These are phyloP conservation scores for Exobasidium rhododendri DNA, from an alignment of 1,284 basidiomycete genomes.

Conservation along the genomic window DNA sequence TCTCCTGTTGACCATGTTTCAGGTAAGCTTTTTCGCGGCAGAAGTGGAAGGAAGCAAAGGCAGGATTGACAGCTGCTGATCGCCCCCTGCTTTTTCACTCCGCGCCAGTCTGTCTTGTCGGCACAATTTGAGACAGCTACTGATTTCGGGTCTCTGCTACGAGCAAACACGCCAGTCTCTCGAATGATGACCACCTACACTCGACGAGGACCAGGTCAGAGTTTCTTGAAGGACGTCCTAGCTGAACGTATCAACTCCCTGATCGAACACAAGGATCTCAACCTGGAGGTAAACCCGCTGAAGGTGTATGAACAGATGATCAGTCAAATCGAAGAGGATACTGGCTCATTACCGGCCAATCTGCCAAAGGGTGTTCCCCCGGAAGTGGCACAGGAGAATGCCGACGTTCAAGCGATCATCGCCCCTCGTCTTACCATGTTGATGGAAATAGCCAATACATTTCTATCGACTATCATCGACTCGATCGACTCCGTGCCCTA, in stretches of 20 bases:
- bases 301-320: conserved; percentile 99
- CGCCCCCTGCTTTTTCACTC: background rate
- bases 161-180: conserved; percentile 96
- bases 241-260: conserved; percentile 96
- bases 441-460: conserved; percentile 97
- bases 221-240: conserved; percentile 91
- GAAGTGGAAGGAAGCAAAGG: background rate
- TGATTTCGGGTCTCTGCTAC: conserved; percentile 92
- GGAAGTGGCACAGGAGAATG: conserved; percentile 85
- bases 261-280: conserved; percentile 96
- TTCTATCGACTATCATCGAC: conserved; percentile 95
- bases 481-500: conserved; percentile 96
- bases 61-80: background rate
- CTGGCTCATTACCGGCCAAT: conserved; percentile 80
- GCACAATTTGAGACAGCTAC: conserved; percentile 98
- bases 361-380: conserved; percentile 86
- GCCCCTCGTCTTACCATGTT: conserved; percentile 92
- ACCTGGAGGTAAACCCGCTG: conserved; percentile 96
- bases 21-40: conserved; percentile 58
- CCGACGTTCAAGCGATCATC: conserved; percentile 95
- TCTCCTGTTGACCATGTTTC: conserved; percentile 93
- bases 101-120: conserved; percentile 80
- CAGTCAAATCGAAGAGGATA: conserved; percentile 94
- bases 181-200: conserved; percentile 99
- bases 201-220: conserved; percentile 92